Conservation (phyloP, 2,329 filamentous ascomycete species). For the Fusarium stilboides region DNA sequence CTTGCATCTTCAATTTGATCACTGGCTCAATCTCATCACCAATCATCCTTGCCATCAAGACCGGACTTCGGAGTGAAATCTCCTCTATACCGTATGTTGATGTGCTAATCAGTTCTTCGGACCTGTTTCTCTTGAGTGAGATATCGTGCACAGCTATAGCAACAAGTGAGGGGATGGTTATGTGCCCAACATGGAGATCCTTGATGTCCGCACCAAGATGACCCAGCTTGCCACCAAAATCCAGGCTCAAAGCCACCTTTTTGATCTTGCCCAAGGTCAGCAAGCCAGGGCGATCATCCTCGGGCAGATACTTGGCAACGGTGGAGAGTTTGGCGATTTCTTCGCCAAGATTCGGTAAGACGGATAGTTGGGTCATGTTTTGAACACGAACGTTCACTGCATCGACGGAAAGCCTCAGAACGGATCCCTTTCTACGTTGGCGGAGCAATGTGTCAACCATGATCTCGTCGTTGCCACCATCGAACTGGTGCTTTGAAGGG, state of each 20-base stretch:
- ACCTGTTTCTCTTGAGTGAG: constrained; percentile 73
- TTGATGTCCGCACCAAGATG: constrained; percentile 70
- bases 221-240: constrained; percentile 80
- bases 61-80: constrained; percentile 56
- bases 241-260: constrained; percentile 72
- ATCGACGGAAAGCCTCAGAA: constrained; percentile 80
- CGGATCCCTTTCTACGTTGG: constrained; percentile 88
- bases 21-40: constrained; percentile 95
- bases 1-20: constrained; percentile 88
- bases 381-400: constrained; percentile 74
- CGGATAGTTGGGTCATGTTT: constrained; percentile 75
- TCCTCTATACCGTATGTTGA: constrained; percentile 50
- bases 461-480: constrained; percentile 90
- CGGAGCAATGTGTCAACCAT: constrained; percentile 91
- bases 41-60: constrained; percentile 90
- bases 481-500: constrained; percentile 90
- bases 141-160: constrained; percentile 81
- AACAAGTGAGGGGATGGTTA: constrained; percentile 85
- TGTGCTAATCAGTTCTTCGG: constrained; percentile 80
- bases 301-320: constrained; percentile 93
- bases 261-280: constrained; percentile 80
- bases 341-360: constrained; percentile 79
- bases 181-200: constrained; percentile 81
- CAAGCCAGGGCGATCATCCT: constrained; percentile 93
- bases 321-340: constrained; percentile 87